phyloP scores from a whole-genome alignment of 768 basidiomycete species.

The Sistotremastrum suecicum region DNA sequence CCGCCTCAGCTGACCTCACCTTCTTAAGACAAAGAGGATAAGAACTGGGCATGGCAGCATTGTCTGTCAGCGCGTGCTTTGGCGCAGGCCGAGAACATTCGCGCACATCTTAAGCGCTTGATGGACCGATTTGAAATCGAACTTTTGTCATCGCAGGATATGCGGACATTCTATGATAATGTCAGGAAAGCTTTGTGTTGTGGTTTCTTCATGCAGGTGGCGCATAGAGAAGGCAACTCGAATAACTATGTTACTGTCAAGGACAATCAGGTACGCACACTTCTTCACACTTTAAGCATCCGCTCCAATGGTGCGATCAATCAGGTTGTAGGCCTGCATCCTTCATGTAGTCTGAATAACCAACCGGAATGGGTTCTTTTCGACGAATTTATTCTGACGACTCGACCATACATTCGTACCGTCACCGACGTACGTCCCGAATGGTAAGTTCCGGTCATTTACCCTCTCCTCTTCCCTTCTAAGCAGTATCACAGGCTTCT shows the following conservation, averaged over 20 bases:
- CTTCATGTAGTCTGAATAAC: constrained; percentile 28
- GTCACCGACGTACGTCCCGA: constrained; percentile 32
- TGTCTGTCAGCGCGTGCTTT: constrained; percentile 21
- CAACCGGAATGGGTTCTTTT: constrained; percentile 30
- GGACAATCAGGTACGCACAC: constrained; percentile 27
- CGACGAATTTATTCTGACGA: constrained; percentile 36
- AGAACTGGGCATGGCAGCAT: constrained; percentile 25
- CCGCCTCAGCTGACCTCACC: no score
- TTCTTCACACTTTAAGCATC: background rate
- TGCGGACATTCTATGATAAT: constrained; percentile 22
- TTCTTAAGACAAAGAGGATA: constrained; percentile 15
- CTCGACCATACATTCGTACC: constrained; percentile 29
- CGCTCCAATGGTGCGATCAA: background rate
- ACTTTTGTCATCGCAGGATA: constrained; percentile 20
- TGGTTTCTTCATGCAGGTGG: constrained; percentile 28
- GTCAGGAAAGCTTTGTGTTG: constrained; percentile 22
- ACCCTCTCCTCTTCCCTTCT: background rate
- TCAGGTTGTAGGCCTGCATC: constrained; percentile 26
- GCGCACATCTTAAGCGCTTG: constrained; percentile 20
- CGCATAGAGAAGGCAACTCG: constrained; percentile 12
- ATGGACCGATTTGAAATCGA: constrained; percentile 24
- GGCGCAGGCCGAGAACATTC: constrained; percentile 23
- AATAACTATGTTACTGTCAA: constrained; percentile 30
- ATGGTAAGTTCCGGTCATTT: constrained; percentile 16
- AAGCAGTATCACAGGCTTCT: constrained; percentile 17